These are phyloP conservation scores for Zygoascus biomembranicola DNA, from an alignment of 805 yeast species.

Conservation along the genomic window DNA sequence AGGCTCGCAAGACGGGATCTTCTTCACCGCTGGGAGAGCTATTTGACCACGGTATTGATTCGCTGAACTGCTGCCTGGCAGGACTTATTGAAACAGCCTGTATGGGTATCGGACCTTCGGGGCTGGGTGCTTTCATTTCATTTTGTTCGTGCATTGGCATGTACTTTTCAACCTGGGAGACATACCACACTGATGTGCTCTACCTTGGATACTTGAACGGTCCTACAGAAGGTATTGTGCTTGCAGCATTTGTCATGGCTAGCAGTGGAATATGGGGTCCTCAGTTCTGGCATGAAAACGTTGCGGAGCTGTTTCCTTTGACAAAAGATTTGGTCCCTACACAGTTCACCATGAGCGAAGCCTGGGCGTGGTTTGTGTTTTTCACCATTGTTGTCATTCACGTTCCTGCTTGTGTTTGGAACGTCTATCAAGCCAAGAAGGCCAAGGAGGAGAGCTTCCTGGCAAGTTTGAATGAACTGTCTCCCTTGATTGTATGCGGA, in stretches of 20 bases:
- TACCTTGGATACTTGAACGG: constrained; percentile 81
- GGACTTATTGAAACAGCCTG: constrained; percentile 66
- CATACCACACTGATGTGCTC: constrained; percentile 79
- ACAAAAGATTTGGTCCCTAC: constrained; percentile 6
- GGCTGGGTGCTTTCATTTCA: constrained; percentile 66
- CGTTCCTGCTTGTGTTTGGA: constrained; percentile 54
- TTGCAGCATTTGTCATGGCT: constrained; percentile 49
- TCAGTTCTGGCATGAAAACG: constrained; percentile 47
- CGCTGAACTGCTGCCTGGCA: constrained; percentile 73
- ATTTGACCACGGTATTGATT: constrained; percentile 82
- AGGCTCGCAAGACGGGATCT: constrained; percentile 90
- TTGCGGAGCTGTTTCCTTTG: constrained; percentile 30
- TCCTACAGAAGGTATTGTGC: constrained; percentile 89
- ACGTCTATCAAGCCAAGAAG: constrained; percentile 39
- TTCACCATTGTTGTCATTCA: constrained; percentile 44
- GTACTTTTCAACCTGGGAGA: constrained; percentile 86
- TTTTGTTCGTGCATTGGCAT: constrained; percentile 56
- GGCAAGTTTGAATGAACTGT: constrained; percentile 45
- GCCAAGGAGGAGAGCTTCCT: constrained; percentile 30
- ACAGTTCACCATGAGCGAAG: constrained; percentile 13
- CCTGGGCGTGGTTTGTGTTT: constrained; percentile 25
- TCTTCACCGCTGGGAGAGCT: constrained; percentile 93
- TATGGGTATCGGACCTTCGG: constrained; percentile 70
- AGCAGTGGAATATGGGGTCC: constrained; percentile 66
- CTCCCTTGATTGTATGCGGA: constrained; percentile 60